phyloP scores from a whole-genome alignment of 108 stramenopile genomes.

The Stephanodiscus triporus region DNA sequence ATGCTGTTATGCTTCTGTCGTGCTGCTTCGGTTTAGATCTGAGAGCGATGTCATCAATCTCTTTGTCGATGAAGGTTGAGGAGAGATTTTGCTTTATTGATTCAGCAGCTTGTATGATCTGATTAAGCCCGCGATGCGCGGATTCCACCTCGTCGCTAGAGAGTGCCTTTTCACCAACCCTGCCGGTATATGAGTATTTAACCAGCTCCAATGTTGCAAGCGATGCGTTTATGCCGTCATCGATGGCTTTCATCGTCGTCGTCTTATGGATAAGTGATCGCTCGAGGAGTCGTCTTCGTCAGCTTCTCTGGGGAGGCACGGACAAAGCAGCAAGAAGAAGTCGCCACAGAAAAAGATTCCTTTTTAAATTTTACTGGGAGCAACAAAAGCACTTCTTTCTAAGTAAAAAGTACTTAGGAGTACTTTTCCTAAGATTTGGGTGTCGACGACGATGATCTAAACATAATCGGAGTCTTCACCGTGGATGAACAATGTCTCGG shows the following conservation, averaged over 20 bases:
- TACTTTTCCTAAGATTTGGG: no score
- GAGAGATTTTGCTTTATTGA: conserved; percentile 34
- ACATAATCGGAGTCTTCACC: no score
- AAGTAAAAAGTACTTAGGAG: no score
- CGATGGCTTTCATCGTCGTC: conserved; percentile 9
- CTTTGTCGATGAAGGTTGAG: neutral
- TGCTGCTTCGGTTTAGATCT: neutral
- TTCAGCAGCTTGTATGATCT: conserved; percentile 42
- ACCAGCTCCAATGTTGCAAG: conserved; percentile 32
- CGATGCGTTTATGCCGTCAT: conserved; percentile 34
- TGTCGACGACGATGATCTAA: no score
- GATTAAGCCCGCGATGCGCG: conserved; percentile 21
- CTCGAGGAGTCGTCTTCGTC: no score
- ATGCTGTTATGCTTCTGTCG: neutral
- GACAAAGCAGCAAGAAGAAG: no score
- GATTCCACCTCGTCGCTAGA: conserved; percentile 29
- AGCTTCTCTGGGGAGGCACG: no score
- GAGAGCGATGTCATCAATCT: neutral
- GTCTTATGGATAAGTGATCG: neutral
- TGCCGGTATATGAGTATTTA: conserved; percentile 9
- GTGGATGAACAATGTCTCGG: no score
- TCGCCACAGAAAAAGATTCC: no score
- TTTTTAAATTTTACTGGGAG: no score
- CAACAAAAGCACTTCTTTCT: no score
- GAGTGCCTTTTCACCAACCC: conserved; percentile 7